Conservation (phyloP, 2,329 filamentous ascomycete species). For the Dactylella cylindrospora region DNA sequence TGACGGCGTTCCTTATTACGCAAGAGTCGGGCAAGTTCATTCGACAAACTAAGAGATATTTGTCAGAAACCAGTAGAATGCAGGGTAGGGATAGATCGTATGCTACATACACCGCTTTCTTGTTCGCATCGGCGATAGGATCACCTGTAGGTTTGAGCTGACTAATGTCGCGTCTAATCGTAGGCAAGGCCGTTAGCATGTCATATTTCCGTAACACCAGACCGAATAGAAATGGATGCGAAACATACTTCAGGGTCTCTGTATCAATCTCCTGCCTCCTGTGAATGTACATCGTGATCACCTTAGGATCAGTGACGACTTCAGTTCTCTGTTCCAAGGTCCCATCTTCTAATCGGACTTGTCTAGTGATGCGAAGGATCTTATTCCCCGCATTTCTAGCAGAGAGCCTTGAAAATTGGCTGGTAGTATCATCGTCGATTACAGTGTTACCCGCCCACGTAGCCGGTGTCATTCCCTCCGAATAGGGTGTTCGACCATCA, state of each 20-base stretch:
- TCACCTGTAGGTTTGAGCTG: constrained; percentile 49
- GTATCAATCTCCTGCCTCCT: constrained; percentile 71
- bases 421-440: constrained; percentile 70
- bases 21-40: constrained; percentile 78
- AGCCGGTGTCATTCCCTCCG: constrained; percentile 65
- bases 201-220: neutral
- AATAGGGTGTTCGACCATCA: constrained; percentile 61
- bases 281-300: constrained; percentile 86
- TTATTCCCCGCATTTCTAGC: constrained; percentile 69
- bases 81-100: neutral
- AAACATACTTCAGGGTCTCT: constrained; percentile 69
- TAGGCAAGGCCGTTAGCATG: neutral
- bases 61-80: neutral
- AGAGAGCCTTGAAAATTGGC: constrained; percentile 73
- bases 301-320: constrained; percentile 73
- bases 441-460: constrained; percentile 49
- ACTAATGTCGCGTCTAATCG: constrained; percentile 42
- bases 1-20: constrained; percentile 89
- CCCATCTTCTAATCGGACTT: constrained; percentile 60
- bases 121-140: constrained; percentile 47
- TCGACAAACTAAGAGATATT: constrained; percentile 52
- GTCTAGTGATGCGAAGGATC: constrained; percentile 72
- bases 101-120: constrained; percentile 45
- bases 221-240: neutral
- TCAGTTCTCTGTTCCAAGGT: constrained; percentile 64